Evolutionary conservation across 345 rosid genomes (phyloP), one percentile per base, ranked within the genome.

Genomic region (Melastoma malabathricum): DNA sequence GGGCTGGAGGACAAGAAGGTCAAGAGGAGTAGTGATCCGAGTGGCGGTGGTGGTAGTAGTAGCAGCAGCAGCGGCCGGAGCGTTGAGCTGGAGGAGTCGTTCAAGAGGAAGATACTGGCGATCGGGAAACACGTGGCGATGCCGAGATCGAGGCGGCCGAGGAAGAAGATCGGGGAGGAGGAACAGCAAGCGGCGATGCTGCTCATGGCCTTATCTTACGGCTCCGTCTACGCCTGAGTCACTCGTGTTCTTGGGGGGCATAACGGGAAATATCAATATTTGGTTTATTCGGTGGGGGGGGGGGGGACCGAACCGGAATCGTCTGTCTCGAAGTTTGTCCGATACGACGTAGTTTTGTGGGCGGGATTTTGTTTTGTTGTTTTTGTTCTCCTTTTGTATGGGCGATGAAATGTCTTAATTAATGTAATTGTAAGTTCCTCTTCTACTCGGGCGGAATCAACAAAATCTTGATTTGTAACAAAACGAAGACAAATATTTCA

Each of bases 121-220:
- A 44, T 86, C 48, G 90, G 94, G 7, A 73, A 74, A 56, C 81
- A 83, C 10, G 94, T 75, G 20, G 54, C 71, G 81, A 53, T 70
- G 71, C 84, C 52, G 17, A 10, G 27, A 10, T 48, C 52, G 38
- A 79, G 70, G 63, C 81, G 73, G 59, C 53, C 76, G 50, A 62
- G 75, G 65, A 73, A 70, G 65, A 73, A 79, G 67, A 39, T 83
- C 10, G 93, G 92, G 6, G 96, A 82, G 27, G 98, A 82, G 62
- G 98, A 92, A 52, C 93, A 82, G 73, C 25, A 22, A 22, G 98
- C 96, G 2, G 98, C 98, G 0, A 76, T 82, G 13, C 63, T 92
- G 19, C 70, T 92, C 55, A 92, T 92, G 98, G 89, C 98, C 53
- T 66, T 92, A 1, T 87, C 98, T 9, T 87, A 70, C 68, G 84